phyloP scores from a whole-genome alignment of 352 stramenopile species.

The Globisporangium carolinianum region DNA sequence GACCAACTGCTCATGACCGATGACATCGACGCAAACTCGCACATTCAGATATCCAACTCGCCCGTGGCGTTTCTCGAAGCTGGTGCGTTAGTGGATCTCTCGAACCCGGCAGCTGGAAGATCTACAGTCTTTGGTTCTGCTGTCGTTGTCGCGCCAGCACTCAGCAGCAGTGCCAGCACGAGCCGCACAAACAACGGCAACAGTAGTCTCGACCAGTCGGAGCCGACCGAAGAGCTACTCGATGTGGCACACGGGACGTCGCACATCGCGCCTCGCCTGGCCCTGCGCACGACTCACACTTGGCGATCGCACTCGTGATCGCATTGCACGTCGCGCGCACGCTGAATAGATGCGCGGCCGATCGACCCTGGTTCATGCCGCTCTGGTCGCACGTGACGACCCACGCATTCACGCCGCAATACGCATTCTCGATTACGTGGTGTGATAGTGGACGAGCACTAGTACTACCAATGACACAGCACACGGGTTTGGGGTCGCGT shows the following conservation, averaged over 20 bases:
- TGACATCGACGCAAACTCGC: not conserved
- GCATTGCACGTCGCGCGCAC: too few relatives aligned
- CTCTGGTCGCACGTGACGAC: not conserved
- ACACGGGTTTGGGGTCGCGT: too few relatives aligned
- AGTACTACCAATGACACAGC: too few relatives aligned
- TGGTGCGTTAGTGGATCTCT: not conserved
- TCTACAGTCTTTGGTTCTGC: not conserved
- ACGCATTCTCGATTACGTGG: too few relatives aligned
- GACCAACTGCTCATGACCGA: not conserved
- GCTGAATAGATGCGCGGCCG: too few relatives aligned
- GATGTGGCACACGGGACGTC: too few relatives aligned
- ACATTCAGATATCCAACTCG: not conserved
- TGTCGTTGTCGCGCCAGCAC: not conserved
- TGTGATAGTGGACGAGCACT: too few relatives aligned
- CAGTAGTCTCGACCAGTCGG: not conserved
- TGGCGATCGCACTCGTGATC: too few relatives aligned
- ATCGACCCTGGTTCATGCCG: too few relatives aligned
- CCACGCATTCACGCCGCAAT: not conserved
- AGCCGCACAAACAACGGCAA: not conserved
- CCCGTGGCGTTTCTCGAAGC: not conserved
- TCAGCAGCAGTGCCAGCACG: not conserved
- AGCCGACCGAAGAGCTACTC: too few relatives aligned
- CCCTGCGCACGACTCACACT: too few relatives aligned
- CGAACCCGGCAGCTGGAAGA: not conserved
- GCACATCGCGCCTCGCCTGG: too few relatives aligned